A percentile compares a stretch with the other conserved stretches of the same genome.
Evolutionary conservation across 306 rosid genomes (phyloP).

Genomic region (Psophocarpus tetragonolobus): DNA sequence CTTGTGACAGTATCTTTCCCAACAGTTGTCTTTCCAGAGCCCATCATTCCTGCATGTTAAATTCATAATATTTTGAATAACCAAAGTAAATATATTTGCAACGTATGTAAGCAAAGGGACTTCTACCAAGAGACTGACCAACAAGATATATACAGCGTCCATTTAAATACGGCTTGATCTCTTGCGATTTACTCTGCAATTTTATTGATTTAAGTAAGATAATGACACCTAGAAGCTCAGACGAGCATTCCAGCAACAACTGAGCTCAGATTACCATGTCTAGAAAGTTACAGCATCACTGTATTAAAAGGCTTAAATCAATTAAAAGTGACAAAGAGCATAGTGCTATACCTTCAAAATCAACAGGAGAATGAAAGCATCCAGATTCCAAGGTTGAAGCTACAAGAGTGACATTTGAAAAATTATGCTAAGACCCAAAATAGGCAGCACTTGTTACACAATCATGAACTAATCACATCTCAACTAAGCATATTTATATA

Average conservation of each 20-base stretch:
- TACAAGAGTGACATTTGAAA: conserved; percentile 38
- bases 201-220: conserved; percentile 53
- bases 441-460: background rate
- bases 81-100: conserved; percentile 7
- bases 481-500: background rate
- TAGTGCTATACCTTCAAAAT: conserved; percentile 35
- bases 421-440: conserved; percentile 5
- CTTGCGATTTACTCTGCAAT: conserved; percentile 71
- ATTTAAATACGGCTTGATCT: conserved; percentile 59
- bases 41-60: conserved; percentile 85
- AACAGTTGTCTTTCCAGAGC: conserved; percentile 91
- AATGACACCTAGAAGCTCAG: conserved; percentile 8
- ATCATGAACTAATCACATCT: background rate
- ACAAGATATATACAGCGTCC: conserved; percentile 88
- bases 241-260: conserved; percentile 22
- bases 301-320: background rate
- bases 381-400: conserved; percentile 32
- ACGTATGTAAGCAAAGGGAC: conserved; percentile 30
- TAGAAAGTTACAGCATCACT: background rate
- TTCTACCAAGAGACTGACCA: conserved; percentile 58
- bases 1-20: conserved; percentile 70
- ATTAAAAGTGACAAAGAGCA: background rate
- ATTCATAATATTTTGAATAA: conserved; percentile 26
- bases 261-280: background rate
- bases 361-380: conserved; percentile 20